Evolutionary conservation across 2,329 filamentous ascomycete genomes (phyloP).

Genomic region (Fusarium sp.): DNA sequence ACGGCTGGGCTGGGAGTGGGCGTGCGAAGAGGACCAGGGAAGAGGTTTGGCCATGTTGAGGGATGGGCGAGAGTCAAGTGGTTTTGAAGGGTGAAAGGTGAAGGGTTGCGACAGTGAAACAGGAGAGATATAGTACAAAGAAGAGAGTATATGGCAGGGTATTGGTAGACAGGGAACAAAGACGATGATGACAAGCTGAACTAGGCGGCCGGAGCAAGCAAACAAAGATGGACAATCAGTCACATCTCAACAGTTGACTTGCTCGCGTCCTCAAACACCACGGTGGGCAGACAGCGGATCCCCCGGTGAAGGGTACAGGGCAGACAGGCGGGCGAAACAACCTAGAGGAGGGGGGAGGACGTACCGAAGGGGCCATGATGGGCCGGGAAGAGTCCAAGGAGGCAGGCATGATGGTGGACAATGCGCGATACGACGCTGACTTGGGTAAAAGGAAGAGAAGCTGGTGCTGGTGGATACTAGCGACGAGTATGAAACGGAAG

Average conservation of each 20-base stretch:
- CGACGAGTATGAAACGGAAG: constrained; percentile 16
- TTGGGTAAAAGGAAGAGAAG: not conserved
- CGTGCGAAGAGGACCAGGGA: constrained; percentile 24
- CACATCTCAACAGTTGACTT: constrained; percentile 22
- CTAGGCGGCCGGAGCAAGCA: constrained; percentile 23
- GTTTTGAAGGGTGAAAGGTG: not conserved
- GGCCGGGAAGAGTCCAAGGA: constrained; percentile 71
- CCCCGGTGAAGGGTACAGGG: constrained; percentile 6
- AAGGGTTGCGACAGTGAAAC: constrained; percentile 7
- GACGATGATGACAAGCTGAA: constrained; percentile 32
- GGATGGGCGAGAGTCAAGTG: constrained; percentile 11
- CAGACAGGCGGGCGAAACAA: constrained; percentile 11
- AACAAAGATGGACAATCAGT: constrained; percentile 12
- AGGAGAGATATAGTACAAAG: constrained; percentile 6
- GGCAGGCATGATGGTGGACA: constrained; percentile 59
- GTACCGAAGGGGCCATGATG: constrained; percentile 73
- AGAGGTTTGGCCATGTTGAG: constrained; percentile 38
- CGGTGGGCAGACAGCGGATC: constrained; percentile 30
- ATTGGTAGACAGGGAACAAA: not conserved
- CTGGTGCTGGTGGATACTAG: constrained; percentile 13
- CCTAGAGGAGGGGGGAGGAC: constrained; percentile 47
- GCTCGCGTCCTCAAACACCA: constrained; percentile 14
- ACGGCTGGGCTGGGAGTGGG: constrained; percentile 30
- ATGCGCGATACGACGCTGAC: constrained; percentile 36
- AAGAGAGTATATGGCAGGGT: not conserved